Base-by-base conservation (phyloP, 148 eudicot species). In the Rhododendron molle region DNA sequence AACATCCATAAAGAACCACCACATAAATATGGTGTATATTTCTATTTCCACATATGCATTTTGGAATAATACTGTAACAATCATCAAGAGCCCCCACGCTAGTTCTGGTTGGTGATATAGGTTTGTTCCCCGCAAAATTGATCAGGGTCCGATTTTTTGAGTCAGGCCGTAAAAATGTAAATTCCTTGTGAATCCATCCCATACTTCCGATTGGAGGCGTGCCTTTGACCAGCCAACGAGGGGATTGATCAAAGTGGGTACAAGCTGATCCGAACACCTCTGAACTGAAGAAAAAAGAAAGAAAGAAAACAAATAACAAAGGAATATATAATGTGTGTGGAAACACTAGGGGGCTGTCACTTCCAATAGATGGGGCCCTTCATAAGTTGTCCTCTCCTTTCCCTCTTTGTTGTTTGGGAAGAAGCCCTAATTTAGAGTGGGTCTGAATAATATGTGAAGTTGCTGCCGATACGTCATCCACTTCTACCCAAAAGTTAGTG, bases 1-100 rank as follows among this genome's bases (percentile, higher is more conserved):
- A 62, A 85, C 30, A 76, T 26, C 74, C 82, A 34, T 1, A 60
- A 65, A 76, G 72, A 88, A 88, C 82, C 83, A 49, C 26, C 86
- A 15, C 65, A 23, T 32, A 49, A n/a, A 47, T 67, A 47, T 15
- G 52, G 72, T 50, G 56, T 78, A 40, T 36, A 54, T 13, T 52
- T 47, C 28, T 65, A 47, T 62, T 30, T 40, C 38, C 44, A 16
- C 23, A 7, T 54, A 23, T 7, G 34, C 6, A 34, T 16, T 52
- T 16, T 52, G 20, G 65, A 7, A 58, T 58, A 13, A 58, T 58
- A n/a, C n/a, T n/a, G n/a, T n/a, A 1, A 11, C 34, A 74, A 32
- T 36, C 38, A 30, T 36, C 1, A 74, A 15, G 2, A 74, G 16
- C 7, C 65, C 8, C 54, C 3, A 13, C 11, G 54, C 10, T 50